Base-by-base conservation (phyloP, 2,329 filamentous ascomycete genomes). In the Cladobotryum mycophilum region DNA sequence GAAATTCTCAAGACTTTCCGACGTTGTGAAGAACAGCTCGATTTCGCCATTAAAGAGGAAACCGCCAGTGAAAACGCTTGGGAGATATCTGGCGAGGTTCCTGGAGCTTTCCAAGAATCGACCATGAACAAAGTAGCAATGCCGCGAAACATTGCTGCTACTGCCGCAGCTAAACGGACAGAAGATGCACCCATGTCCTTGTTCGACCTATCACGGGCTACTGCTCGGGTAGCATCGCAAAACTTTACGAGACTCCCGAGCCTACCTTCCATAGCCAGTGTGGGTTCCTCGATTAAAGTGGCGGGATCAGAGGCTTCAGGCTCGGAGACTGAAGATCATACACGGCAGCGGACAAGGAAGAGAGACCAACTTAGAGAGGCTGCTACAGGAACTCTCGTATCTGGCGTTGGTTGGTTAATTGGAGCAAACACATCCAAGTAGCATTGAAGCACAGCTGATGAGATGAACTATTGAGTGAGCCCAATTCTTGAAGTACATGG, bases 1-100 rank as follows among this genome's bases (percentile, higher is more conserved):
- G 86, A 89, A 56, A 86, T 93, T 13, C 70, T 93, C 3, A 84
- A 82, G 45, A 83, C 81, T 1, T 93, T 87, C 73, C 81, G 86
- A 12, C 78, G 85, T 41, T 90, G 86, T 56, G 88, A 95, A 61
- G 85, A 89, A 59, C 86, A 92, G 63, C 80, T 89, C 46, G 84
- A 84, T 46, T 75, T 76, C 0, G 76, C 86, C 3, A 73, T 88
- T 13, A 78, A 78, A 45, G 78, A 82, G 34, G 87, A 92, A 60
- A 79, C 80, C 4, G 81, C 79, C 49, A 79, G 79, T 40, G 88
- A 89, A 60, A 72, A 77, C n/a, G 82, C 80, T 2, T 89, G 86
- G 77, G 85, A 89, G 60, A 77, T 81, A 12, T 76, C 77, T 14
- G 84, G 78, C 1, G 83, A 88, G 5, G 74, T 82, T 63, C 80